phyloP scores from a whole-genome alignment of 1,284 basidiomycete species.

The Boletus smithii region DNA sequence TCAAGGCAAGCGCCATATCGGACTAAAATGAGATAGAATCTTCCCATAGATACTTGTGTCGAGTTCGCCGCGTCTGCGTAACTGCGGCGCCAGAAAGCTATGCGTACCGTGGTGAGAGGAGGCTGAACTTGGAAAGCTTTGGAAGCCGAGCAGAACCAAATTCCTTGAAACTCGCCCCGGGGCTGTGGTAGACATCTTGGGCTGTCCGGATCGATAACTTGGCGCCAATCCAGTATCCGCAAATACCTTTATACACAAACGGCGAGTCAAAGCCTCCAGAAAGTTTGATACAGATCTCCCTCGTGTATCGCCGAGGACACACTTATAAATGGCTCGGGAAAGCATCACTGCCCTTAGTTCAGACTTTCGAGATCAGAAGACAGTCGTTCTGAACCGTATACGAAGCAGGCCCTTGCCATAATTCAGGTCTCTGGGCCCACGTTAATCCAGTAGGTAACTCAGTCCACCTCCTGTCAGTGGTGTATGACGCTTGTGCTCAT shows the following conservation, averaged over 20 bases:
- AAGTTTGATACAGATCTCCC: too few relatives aligned
- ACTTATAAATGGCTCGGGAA: constrained; percentile 13
- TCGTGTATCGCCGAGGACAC: too few relatives aligned
- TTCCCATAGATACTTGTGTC: not conserved
- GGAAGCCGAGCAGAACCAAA: not conserved
- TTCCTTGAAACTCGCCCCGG: not conserved
- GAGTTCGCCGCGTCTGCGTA: not conserved
- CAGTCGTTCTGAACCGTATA: too few relatives aligned
- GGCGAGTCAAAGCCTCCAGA: not conserved
- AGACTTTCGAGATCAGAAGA: too few relatives aligned
- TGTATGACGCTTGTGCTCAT: constrained; percentile 6
- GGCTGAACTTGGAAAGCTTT: constrained; percentile 1
- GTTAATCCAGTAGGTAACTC: too few relatives aligned
- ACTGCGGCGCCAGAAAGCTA: not conserved
- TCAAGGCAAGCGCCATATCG: not conserved
- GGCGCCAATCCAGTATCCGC: not conserved
- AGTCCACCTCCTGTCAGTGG: not conserved
- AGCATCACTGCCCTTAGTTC: too few relatives aligned
- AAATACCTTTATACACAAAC: not conserved
- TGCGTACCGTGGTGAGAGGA: not conserved
- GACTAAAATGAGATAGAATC: not conserved
- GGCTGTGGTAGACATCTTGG: not conserved
- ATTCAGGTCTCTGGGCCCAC: too few relatives aligned
- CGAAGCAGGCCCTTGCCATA: too few relatives aligned
- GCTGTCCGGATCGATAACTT: not conserved